phyloP scores from a whole-genome alignment of 1,139 yeast species.

The Saccharomyces hybrid region DNA sequence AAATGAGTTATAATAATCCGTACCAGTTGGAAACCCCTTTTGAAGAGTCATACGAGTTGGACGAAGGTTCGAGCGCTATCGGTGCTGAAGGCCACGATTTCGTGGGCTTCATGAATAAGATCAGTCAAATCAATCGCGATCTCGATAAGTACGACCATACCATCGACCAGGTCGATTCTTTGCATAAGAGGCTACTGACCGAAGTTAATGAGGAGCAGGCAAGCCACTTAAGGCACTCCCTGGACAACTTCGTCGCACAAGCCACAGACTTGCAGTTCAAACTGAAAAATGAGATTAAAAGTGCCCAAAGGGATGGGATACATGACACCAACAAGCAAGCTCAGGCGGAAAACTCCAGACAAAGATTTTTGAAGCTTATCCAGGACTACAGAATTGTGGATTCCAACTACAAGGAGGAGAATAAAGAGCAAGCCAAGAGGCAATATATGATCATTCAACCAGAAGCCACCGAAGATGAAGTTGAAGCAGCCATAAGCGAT shows the following conservation, averaged over 20 bases:
- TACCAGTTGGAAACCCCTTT: conserved; percentile 13
- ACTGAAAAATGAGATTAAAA: conserved; percentile 68
- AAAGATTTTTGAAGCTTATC: conserved; percentile 75
- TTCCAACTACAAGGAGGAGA: conserved; percentile 76
- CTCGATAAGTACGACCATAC: conserved; percentile 73
- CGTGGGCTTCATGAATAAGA: conserved; percentile 71
- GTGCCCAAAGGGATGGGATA: conserved; percentile 64
- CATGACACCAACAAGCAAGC: conserved; percentile 73
- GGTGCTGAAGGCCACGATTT: conserved; percentile 41
- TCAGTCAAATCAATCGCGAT: conserved; percentile 72
- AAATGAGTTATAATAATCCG: conserved; percentile 15
- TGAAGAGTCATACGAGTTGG: conserved; percentile 14
- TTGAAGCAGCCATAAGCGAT: conserved; percentile 75
- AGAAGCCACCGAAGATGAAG: conserved; percentile 80
- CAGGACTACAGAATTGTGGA: conserved; percentile 84
- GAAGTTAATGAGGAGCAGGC: conserved; percentile 81
- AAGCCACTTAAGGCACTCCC: conserved; percentile 61
- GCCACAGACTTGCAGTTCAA: conserved; percentile 70
- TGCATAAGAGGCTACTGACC: conserved; percentile 75
- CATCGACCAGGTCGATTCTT: conserved; percentile 68
- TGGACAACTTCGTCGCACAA: conserved; percentile 70
- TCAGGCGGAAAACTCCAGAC: conserved; percentile 85
- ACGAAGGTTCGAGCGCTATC: conserved; percentile 2
- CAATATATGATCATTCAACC: conserved; percentile 92
- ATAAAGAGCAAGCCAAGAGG: conserved; percentile 82